Conservation (phyloP, 345 rosid species). For the Linum lewisii region DNA sequence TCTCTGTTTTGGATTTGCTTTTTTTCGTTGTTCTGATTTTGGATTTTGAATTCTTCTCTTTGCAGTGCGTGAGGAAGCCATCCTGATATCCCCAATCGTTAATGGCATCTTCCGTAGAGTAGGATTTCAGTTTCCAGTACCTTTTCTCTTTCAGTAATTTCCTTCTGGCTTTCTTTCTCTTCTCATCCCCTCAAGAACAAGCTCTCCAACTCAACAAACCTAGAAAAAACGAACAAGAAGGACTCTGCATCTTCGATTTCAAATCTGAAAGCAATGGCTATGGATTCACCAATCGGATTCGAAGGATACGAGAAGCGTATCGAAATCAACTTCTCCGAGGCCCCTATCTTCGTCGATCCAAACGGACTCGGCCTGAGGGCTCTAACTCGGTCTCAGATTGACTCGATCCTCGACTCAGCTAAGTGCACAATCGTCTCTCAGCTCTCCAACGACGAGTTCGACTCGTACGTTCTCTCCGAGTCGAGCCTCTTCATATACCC, state of each 20-base stretch:
- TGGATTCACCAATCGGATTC: slow-evolving; percentile 10
- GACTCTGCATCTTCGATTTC: background rate
- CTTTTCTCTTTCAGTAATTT: background rate
- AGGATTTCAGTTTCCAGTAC: slow-evolving; percentile 10
- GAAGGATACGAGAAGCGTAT: slow-evolving; percentile 24
- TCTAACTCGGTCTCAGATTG: slow-evolving; percentile 40
- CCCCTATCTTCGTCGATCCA: slow-evolving; percentile 42
- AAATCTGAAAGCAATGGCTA: slow-evolving; percentile 4
- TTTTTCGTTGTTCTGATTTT: background rate
- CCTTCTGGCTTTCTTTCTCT: background rate
- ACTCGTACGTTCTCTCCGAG: slow-evolving; percentile 79
- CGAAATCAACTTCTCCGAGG: slow-evolving; percentile 45
- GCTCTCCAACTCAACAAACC: background rate
- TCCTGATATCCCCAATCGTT: slow-evolving; percentile 41
- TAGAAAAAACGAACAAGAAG: background rate
- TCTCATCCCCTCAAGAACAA: background rate
- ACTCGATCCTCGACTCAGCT: slow-evolving; percentile 49
- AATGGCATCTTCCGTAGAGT: slow-evolving; percentile 15
- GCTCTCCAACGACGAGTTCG: slow-evolving; percentile 49
- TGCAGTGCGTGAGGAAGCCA: slow-evolving; percentile 76
- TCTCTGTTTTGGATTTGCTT: background rate
- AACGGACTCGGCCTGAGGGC: slow-evolving; percentile 44
- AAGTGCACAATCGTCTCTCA: slow-evolving; percentile 54
- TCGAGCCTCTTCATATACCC: slow-evolving; percentile 69
- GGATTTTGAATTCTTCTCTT: no score